Conservation (phyloP, 148 eudicot genomes). For the Limonium bicolor region DNA sequence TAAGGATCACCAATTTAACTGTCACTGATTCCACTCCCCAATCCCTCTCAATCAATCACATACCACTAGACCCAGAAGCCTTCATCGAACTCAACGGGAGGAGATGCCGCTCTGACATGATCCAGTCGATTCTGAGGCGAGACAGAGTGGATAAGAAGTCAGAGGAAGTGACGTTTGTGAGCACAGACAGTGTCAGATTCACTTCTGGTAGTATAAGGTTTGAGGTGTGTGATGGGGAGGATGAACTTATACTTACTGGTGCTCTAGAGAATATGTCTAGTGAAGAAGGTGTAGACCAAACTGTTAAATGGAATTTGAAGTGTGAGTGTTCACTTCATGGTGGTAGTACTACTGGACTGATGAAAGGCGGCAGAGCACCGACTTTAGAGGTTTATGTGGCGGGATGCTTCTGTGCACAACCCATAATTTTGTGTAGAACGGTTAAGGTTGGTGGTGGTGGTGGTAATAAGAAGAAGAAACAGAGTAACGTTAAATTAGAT, state of each 20-base stretch:
- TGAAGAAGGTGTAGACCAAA: constrained; percentile 19
- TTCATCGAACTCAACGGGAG: constrained; percentile 64
- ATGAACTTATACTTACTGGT: constrained; percentile 43
- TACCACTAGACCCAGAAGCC: constrained; percentile 50
- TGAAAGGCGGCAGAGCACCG: constrained; percentile 28
- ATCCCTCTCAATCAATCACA: constrained; percentile 49
- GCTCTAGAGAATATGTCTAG: constrained; percentile 27
- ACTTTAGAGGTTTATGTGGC: constrained; percentile 66
- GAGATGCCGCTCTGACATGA: constrained; percentile 50
- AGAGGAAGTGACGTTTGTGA: constrained; percentile 61
- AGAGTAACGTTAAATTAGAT: constrained; percentile 28
- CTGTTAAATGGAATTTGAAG: constrained; percentile 40
- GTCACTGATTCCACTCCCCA: constrained; percentile 53
- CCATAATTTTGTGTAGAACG: constrained; percentile 51
- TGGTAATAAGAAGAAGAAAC: constrained; percentile 35
- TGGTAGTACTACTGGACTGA: no score
- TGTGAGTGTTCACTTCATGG: no score
- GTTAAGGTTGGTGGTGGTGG: constrained; percentile 27
- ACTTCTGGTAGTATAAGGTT: constrained; percentile 55
- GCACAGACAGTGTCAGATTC: constrained; percentile 51
- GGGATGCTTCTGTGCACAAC: constrained; percentile 43
- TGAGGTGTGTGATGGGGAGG: constrained; percentile 53
- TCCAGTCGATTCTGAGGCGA: constrained; percentile 38
- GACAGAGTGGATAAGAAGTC: constrained; percentile 64
- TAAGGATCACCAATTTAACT: constrained; percentile 44